Conservation (phyloP, 139 green algal species). For the Chlorella ohadii region DNA sequence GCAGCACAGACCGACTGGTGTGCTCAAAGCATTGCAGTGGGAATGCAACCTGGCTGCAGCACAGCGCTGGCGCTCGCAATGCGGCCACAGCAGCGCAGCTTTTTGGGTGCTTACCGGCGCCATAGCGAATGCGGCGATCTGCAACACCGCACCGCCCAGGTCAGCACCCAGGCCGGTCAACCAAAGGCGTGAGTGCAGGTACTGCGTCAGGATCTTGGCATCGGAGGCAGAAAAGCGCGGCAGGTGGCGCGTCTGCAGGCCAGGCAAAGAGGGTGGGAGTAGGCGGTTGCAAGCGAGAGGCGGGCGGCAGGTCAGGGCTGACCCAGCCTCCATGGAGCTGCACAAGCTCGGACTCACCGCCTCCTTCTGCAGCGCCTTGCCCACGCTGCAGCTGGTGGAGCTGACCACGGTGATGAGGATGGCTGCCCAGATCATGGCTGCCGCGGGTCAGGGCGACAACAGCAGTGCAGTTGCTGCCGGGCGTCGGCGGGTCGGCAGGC, state of each 20-base stretch:
- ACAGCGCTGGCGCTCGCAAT: too few species aligned
- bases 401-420: slow-evolving; percentile 83
- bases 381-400: slow-evolving; percentile 84
- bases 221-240: slow-evolving; percentile 65
- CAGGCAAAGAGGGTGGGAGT: too few species aligned
- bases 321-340: too few species aligned
- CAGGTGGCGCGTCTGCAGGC: slow-evolving; percentile 58
- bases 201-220: slow-evolving; percentile 68
- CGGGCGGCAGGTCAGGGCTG: too few species aligned
- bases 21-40: too few species aligned
- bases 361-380: slow-evolving; percentile 90
- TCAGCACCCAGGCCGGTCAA: slow-evolving; percentile 76
- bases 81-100: too few species aligned
- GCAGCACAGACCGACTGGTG: too few species aligned
- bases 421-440: slow-evolving; percentile 61
- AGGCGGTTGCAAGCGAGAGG: too few species aligned
- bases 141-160: slow-evolving; percentile 81
- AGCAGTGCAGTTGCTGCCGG: too few species aligned
- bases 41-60: too few species aligned
- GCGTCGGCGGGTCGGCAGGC: not conserved
- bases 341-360: slow-evolving; percentile 25
- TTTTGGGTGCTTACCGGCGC: slow-evolving; percentile 66
- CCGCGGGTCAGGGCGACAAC: too few species aligned
- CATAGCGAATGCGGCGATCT: slow-evolving; percentile 83
- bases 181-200: slow-evolving; percentile 69